Evolutionary conservation across 495 filamentous ascomycete genomes (phyloP), one percentile per base, ranked within the genome.

Genomic region (Tetracladium setigerum): DNA sequence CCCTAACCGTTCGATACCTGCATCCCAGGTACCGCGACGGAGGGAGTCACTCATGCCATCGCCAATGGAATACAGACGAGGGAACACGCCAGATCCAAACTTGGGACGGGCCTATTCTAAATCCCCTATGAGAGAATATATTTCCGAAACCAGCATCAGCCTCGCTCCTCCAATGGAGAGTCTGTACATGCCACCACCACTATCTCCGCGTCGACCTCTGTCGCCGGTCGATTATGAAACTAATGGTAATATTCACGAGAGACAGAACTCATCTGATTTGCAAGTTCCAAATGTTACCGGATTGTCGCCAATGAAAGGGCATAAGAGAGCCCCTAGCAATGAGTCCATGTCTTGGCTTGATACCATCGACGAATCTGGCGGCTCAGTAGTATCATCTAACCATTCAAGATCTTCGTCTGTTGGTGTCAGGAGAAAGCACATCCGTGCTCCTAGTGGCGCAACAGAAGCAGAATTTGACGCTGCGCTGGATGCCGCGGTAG

Each of bases 381-480:
- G 79, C 13, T 95, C 90, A 17, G 82, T 79, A 5, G 71, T 79
- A 16, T 84, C 87, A 2, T 95, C 87, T n/a, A 73, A 86, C 1
- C 85, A 89, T 61, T 94, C 90, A 0, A 70, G 85, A 43, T 78
- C 81, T 6, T 90, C 86, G 2, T 84, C 81, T 2, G 61, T 83
- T 35, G 79, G 78, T 42, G 62, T 89, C 16, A 75, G 79, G 41
- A 73, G 82, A 46, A 84, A 83, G 53, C 53, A 71, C 50, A 78
- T 87, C 37, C 75, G 81, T 19, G 73, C 70, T 16, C 60, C 80
- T 4, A 94, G 84, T 57, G 81, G 81, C 17, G 80, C 78, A 19
- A 95, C 89, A 0, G 88, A 95, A 57, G 87, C 91, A 15, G 91
- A 95, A 57, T 96, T 96, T 59, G 88, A 95, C 66, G 88, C 90